Conservation (phyloP, 163 green algal genomes). For the Botryococcus braunii region DNA sequence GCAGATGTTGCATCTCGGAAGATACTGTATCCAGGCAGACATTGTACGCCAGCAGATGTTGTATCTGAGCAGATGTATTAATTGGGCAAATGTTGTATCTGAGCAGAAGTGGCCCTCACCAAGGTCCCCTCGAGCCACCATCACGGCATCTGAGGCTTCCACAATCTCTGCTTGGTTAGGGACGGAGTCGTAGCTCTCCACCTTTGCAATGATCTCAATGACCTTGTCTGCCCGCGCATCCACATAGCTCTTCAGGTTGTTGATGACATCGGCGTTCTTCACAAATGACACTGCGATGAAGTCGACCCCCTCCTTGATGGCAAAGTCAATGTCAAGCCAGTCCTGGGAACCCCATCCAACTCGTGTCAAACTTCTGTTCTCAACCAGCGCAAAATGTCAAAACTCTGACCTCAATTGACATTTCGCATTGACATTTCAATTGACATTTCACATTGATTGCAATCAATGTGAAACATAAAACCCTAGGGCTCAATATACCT, state of each 20-base stretch:
- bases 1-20: too few species aligned
- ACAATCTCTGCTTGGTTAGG: slow-evolving; percentile 53
- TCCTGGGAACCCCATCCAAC: slow-evolving; percentile 40
- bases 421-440: too few species aligned
- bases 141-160: slow-evolving; percentile 49
- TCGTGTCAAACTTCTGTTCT: too few species aligned
- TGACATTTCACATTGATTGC: too few species aligned
- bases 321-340: slow-evolving; percentile 85
- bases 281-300: slow-evolving; percentile 85
- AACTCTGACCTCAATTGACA: too few species aligned
- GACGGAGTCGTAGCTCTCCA: slow-evolving; percentile 51
- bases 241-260: slow-evolving; percentile 68
- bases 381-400: too few species aligned
- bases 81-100: too few species aligned
- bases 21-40: too few species aligned
- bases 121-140: slow-evolving; percentile 63
- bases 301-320: slow-evolving; percentile 59
- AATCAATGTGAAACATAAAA: too few species aligned
- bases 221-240: slow-evolving; percentile 21
- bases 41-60: too few species aligned
- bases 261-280: slow-evolving; percentile 71
- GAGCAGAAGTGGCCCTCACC: slow-evolving; percentile 22
- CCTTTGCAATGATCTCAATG: slow-evolving; percentile 59
- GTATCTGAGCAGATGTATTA: too few species aligned
- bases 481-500: too few species aligned